Base-by-base conservation (phyloP, 768 basidiomycete species). In the Roridomyces roridus region DNA sequence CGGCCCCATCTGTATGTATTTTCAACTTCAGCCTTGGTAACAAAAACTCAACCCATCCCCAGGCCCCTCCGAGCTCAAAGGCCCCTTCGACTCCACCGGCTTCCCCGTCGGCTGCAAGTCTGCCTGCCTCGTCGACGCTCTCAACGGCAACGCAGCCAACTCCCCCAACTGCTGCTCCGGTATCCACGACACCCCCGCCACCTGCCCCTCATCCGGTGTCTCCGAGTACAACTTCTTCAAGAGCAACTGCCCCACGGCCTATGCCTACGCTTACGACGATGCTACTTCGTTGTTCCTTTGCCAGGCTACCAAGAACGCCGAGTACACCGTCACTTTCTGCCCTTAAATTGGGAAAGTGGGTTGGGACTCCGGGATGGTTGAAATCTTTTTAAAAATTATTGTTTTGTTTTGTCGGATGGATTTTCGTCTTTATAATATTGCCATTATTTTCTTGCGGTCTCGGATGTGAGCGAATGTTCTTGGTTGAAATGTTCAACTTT, bases 151-250 rank as follows among this genome's bases (percentile, higher is more conserved):
- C 20, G 21, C 46, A 48, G 46, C 6, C 17, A 37, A 48, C 46
- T 48, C 46, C 34, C 46, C 46, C 20, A 48, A 48, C 35, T 48
- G 46, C 46, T 48, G 46, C 46, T 20, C 21, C 21, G 46, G 46
- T 12, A 5, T 7, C 9, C 46, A 48, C 35, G 34, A 37, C 46
- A 48, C 31, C 20, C 11, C 34, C 14, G 34, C 34, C 5, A 48
- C 46, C 2, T 48, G 46, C 35, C 46, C 46, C 2, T 14, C 34
- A 1, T 48, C 46, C 15, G 46, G 46, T n/a, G 46, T 48, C 17
- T 20, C 20, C 11, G 23, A 48, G 34, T 48, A 48, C 24, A 8
- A 20, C 9, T 48, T 36, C 46, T 48, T 48, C 46, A 48, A 40
- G 39, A 40, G 21, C n/a, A n/a, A n/a, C 18, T 40, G 39, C 39